Conservation (phyloP, 768 basidiomycete species). For the Collybia nuda region DNA sequence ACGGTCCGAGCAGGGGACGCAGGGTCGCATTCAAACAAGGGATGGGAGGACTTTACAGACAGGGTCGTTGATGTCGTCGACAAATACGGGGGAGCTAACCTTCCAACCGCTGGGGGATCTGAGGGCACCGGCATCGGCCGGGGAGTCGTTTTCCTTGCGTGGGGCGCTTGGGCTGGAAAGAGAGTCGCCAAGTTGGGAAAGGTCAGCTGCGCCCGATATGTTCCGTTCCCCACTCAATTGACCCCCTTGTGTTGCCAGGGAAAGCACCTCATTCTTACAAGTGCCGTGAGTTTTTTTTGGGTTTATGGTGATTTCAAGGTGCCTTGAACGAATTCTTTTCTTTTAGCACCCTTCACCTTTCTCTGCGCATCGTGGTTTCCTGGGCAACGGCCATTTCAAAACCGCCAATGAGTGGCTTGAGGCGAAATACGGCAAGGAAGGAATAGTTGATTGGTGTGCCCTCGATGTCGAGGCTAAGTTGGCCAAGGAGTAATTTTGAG, state of each 20-base stretch:
- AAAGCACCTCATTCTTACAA: conserved; percentile 79
- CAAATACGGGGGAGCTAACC: conserved; percentile 72
- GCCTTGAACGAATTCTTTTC: conserved; percentile 20
- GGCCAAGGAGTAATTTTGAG: conserved; percentile 5
- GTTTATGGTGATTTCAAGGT: conserved; percentile 1
- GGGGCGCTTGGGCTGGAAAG: conserved; percentile 88
- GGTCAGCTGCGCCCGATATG: conserved; percentile 36
- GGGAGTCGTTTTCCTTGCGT: conserved; percentile 80
- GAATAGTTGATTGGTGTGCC: conserved; percentile 71
- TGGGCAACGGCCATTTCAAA: conserved; percentile 89
- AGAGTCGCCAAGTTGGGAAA: conserved; percentile 75
- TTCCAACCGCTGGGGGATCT: conserved; percentile 36
- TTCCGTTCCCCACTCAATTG: background rate
- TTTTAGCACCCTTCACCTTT: conserved; percentile 82
- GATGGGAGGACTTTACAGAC: conserved; percentile 93
- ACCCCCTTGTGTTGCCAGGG: conserved; percentile 37
- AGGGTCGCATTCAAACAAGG: conserved; percentile 80
- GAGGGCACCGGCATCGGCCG: conserved; percentile 55
- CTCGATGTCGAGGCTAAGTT: conserved; percentile 19
- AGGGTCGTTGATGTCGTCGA: conserved; percentile 75
- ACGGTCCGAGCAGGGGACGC: conserved; percentile 79
- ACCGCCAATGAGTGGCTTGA: conserved; percentile 87
- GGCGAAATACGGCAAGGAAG: conserved; percentile 70
- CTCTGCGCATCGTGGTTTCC: conserved; percentile 76
- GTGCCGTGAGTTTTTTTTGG: conserved; percentile 54